phyloP scores from a whole-genome alignment of 1,139 yeast genomes.

The Sugiyamaella novakii region DNA sequence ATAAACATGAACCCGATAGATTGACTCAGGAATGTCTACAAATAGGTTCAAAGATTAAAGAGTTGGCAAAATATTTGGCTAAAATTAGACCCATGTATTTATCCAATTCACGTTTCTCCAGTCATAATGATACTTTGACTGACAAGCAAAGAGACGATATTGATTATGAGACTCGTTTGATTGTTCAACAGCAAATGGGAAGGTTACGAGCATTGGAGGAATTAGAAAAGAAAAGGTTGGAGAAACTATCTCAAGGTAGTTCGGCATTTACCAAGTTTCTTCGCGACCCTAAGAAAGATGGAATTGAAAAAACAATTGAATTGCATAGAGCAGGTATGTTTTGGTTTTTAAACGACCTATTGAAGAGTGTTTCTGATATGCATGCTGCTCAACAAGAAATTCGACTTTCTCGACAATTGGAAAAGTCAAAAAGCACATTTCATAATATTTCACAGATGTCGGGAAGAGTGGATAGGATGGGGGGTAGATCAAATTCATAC shows the following conservation, averaged over 20 bases:
- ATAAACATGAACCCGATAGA: conserved; percentile 25
- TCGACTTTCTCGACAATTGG: conserved; percentile 41
- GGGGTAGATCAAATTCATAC: neutral
- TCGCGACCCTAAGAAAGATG: conserved; percentile 35
- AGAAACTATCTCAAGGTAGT: conserved; percentile 22
- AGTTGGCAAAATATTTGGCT: conserved; percentile 31
- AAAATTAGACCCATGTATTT: conserved; percentile 40
- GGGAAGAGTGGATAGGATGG: neutral
- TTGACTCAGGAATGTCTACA: conserved; percentile 35
- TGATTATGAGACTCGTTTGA: conserved; percentile 44
- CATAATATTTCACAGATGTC: conserved; percentile 30
- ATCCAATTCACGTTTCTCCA: conserved; percentile 29
- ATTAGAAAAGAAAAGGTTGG: conserved; percentile 35
- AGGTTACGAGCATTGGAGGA: conserved; percentile 43
- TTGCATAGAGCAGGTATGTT: conserved; percentile 43
- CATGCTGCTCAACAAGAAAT: conserved; percentile 45
- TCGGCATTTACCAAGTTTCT: conserved; percentile 29
- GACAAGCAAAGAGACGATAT: conserved; percentile 47
- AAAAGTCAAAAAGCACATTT: conserved; percentile 36
- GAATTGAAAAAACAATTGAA: conserved; percentile 35
- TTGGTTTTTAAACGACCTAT: conserved; percentile 38
- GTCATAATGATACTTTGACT: conserved; percentile 34
- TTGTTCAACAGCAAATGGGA: conserved; percentile 42
- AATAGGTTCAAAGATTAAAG: conserved; percentile 30
- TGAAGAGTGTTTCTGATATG: conserved; percentile 39